A percentile compares a stretch with the other conserved stretches of the same genome.
Conservation (phyloP, 108 stramenopile species). For the Skeletonema potamos region DNA sequence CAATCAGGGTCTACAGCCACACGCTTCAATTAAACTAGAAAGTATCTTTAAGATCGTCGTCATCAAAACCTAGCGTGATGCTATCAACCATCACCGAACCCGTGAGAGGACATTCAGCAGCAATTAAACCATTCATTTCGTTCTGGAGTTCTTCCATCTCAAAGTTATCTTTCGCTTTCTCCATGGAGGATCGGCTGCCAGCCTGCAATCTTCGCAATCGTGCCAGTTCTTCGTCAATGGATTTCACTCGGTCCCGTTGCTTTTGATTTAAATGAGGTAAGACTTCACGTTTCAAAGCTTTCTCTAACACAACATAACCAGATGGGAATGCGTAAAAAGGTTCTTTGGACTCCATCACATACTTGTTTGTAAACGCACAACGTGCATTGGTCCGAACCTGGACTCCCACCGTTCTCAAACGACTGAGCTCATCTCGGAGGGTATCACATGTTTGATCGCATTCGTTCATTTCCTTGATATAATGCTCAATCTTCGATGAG, state of each 20-base stretch:
- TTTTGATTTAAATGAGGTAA: slow-evolving; percentile 70
- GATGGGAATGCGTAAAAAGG: slow-evolving; percentile 89
- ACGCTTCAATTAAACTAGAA: neutral
- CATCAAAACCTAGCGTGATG: slow-evolving; percentile 62
- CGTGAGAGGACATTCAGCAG: slow-evolving; percentile 87
- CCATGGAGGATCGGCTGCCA: slow-evolving; percentile 5
- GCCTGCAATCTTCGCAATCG: slow-evolving; percentile 32
- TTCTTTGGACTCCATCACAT: slow-evolving; percentile 61
- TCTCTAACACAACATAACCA: slow-evolving; percentile 77
- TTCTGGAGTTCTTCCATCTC: slow-evolving; percentile 52
- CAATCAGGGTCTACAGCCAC: too few species aligned
- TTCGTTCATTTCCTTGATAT: slow-evolving; percentile 84
- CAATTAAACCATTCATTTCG: slow-evolving; percentile 86
- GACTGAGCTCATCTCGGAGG: slow-evolving; percentile 67
- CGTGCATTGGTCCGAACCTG: slow-evolving; percentile 67
- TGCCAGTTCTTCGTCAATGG: slow-evolving; percentile 56
- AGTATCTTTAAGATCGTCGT: slow-evolving; percentile 23
- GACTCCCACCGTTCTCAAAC: slow-evolving; percentile 60
- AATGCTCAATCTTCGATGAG: slow-evolving; percentile 82
- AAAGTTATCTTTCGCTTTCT: slow-evolving; percentile 29
- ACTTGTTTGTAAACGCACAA: slow-evolving; percentile 80
- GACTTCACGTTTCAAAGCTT: slow-evolving; percentile 68
- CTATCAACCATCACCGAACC: slow-evolving; percentile 81
- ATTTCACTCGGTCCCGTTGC: slow-evolving; percentile 56
- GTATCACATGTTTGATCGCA: slow-evolving; percentile 80